Evolutionary conservation across 2,329 filamentous ascomycete genomes (phyloP).

Genomic region (Lachnellula willkommii): DNA sequence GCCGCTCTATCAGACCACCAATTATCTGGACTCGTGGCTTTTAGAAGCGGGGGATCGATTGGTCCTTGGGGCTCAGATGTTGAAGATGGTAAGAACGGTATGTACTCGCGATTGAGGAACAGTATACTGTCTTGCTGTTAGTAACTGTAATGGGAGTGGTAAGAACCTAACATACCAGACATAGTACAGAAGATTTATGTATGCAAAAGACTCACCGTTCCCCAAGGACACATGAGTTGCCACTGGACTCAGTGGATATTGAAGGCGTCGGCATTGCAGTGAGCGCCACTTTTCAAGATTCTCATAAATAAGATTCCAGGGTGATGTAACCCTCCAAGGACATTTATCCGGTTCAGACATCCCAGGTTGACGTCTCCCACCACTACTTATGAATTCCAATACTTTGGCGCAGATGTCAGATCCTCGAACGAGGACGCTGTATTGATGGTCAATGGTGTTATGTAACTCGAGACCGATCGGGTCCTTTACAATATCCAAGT

Average conservation of each 20-base stretch:
- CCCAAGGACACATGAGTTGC: conserved; percentile 37
- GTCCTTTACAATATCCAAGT: not conserved
- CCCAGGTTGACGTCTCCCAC: conserved; percentile 37
- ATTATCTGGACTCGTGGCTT: conserved; percentile 34
- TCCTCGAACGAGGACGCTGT: conserved; percentile 34
- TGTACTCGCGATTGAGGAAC: conserved; percentile 41
- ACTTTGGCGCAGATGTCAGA: conserved; percentile 38
- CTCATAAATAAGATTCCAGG: conserved; percentile 34
- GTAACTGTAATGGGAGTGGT: no score
- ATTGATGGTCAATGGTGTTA: conserved; percentile 19
- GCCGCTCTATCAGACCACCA: conserved; percentile 38
- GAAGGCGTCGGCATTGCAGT: conserved; percentile 16
- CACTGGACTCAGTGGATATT: conserved; percentile 22
- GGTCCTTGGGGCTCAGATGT: conserved; percentile 35
- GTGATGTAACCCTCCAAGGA: conserved; percentile 37
- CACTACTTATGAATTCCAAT: conserved; percentile 37
- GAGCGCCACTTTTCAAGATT: conserved; percentile 6
- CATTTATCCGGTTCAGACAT: conserved; percentile 37
- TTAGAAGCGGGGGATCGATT: conserved; percentile 36
- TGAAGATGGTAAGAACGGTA: conserved; percentile 38
- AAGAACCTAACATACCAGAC: conserved; percentile 30
- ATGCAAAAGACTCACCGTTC: conserved; percentile 38
- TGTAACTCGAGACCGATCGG: no score
- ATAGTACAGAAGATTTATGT: conserved; percentile 41
- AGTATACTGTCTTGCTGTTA: conserved; percentile 31